Evolutionary conservation across 495 filamentous ascomycete genomes (phyloP).

Genomic region (Penicillium herquei): DNA sequence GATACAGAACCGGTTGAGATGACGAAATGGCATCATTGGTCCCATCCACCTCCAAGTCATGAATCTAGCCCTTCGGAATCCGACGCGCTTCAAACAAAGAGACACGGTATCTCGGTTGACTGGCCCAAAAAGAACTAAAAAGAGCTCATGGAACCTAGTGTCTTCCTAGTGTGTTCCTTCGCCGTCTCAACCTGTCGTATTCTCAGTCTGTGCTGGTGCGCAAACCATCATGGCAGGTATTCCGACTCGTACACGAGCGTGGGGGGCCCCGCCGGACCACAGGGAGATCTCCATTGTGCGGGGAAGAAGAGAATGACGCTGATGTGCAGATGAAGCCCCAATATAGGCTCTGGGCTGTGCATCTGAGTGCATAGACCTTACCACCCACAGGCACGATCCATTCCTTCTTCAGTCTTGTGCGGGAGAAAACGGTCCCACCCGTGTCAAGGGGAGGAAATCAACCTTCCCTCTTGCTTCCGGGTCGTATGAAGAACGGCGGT

Average conservation of each 20-base stretch:
- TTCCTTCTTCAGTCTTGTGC: neutral
- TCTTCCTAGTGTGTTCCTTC: too few species aligned
- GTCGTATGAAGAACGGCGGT: neutral
- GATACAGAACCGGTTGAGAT: conserved; percentile 1
- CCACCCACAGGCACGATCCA: neutral
- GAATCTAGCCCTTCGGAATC: neutral
- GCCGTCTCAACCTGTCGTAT: too few species aligned
- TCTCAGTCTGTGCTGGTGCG: neutral
- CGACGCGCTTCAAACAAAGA: neutral
- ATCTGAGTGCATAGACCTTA: neutral
- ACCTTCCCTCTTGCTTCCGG: neutral
- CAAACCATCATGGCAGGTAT: neutral
- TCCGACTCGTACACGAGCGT: neutral
- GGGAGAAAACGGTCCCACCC: neutral
- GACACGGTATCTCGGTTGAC: too few species aligned
- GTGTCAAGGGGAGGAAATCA: neutral
- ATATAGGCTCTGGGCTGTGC: neutral
- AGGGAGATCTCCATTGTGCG: conserved; percentile 11
- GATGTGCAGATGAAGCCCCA: conserved; percentile 5
- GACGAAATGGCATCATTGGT: conserved; percentile 8
- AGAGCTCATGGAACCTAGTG: too few species aligned
- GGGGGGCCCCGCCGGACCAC: too few species aligned
- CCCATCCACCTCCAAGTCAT: neutral
- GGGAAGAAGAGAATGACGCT: conserved; percentile 11
- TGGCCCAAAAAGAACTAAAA: too few species aligned